Conservation (phyloP, 495 filamentous ascomycete genomes). For the Aspergillus funiculosus region DNA sequence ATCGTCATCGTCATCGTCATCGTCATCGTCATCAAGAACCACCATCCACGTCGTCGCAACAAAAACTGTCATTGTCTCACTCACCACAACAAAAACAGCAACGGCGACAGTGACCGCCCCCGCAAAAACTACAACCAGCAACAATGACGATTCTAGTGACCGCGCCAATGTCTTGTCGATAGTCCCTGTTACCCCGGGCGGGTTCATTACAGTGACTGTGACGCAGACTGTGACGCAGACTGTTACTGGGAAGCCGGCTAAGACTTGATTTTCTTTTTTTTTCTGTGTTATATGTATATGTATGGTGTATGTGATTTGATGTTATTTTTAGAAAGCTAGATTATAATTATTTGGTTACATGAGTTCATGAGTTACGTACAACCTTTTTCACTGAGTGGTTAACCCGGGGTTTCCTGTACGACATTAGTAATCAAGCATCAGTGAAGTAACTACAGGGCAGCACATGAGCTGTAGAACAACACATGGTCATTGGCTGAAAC, state of each 20-base stretch:
- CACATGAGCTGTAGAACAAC: too few species aligned
- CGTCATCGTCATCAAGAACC: background rate
- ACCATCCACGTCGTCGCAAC: background rate
- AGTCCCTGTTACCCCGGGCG: constrained; percentile 9
- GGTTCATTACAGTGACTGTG: constrained; percentile 9
- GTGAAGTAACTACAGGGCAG: too few species aligned
- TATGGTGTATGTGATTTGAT: too few species aligned
- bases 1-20: background rate
- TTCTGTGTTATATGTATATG: too few species aligned
- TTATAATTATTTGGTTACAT: too few species aligned
- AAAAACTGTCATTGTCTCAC: background rate
- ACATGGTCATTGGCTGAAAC: too few species aligned
- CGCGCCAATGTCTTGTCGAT: background rate
- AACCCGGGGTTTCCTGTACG: too few species aligned
- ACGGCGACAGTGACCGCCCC: constrained; percentile 14
- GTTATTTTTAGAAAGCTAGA: too few species aligned
- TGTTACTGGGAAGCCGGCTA: constrained; percentile 4
- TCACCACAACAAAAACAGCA: constrained; percentile 11
- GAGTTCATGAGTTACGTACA: too few species aligned
- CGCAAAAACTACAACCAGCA: background rate
- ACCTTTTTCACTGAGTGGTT: too few species aligned
- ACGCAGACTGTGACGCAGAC: constrained; percentile 16
- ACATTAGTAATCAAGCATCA: too few species aligned
- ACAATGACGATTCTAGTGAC: background rate
- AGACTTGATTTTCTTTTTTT: background rate